These are phyloP conservation scores for Austroboletus niveus DNA, from an alignment of 1,284 basidiomycete genomes.

Conservation along the genomic window DNA sequence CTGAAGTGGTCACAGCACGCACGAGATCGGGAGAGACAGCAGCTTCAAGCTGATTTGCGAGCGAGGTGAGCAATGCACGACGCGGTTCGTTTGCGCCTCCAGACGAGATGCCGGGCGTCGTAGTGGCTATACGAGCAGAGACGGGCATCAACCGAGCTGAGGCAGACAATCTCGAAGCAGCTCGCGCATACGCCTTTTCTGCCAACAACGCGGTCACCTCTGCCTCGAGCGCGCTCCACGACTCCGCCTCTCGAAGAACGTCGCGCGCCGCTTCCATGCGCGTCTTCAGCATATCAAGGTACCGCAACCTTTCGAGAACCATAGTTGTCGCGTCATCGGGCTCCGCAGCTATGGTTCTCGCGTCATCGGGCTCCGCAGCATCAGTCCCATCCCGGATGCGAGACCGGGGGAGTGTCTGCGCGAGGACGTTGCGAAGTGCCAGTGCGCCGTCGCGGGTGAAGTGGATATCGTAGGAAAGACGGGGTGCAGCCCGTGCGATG, in stretches of 20 bases:
- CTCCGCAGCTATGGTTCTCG: conserved; percentile 42
- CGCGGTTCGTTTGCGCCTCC: conserved; percentile 66
- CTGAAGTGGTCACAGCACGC: conserved; percentile 74
- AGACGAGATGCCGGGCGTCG: conserved; percentile 7
- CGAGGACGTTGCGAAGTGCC: conserved; percentile 64
- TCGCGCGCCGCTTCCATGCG: conserved; percentile 86
- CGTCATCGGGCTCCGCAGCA: conserved; percentile 25
- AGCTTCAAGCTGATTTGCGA: conserved; percentile 93
- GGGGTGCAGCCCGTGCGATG: conserved; percentile 83
- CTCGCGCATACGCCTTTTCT: conserved; percentile 80
- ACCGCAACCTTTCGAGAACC: conserved; percentile 71
- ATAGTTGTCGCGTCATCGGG: conserved; percentile 46
- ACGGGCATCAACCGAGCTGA: conserved; percentile 85
- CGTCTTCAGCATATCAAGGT: conserved; percentile 79
- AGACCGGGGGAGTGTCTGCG: conserved; percentile 50
- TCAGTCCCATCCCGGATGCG: not conserved
- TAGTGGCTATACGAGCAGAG: conserved; percentile 84
- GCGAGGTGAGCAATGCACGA: conserved; percentile 77
- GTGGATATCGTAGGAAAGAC: conserved; percentile 89
- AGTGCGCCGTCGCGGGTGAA: conserved; percentile 91
- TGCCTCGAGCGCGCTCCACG: conserved; percentile 90
- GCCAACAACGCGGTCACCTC: conserved; percentile 82
- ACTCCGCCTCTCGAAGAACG: conserved; percentile 87
- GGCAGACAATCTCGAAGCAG: conserved; percentile 84
- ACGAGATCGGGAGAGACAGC: conserved; percentile 83